Conservation (phyloP, 192 early-diverging fungal species). For the Coemansia brasiliensis region DNA sequence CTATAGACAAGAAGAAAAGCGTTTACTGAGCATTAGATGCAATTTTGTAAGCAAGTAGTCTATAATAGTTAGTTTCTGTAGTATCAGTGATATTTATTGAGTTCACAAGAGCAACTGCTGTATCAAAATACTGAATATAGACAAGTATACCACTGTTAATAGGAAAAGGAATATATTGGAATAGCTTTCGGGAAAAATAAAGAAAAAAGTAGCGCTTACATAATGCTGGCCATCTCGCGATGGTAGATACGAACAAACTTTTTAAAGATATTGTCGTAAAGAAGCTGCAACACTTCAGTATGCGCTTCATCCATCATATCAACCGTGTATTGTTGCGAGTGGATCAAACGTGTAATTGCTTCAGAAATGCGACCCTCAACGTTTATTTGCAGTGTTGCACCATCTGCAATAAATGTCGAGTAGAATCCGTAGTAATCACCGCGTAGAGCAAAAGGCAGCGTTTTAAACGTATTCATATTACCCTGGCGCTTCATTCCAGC, state of each 20-base stretch:
- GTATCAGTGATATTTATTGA: too few species aligned
- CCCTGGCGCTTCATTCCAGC: slow-evolving; percentile 44
- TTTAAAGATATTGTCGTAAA: slow-evolving; percentile 59
- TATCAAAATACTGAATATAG: slow-evolving; percentile 11
- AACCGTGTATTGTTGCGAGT: slow-evolving; percentile 53
- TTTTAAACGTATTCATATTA: slow-evolving; percentile 52
- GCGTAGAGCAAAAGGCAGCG: slow-evolving; percentile 53
- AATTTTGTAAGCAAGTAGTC: too few species aligned
- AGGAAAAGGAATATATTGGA: too few species aligned
- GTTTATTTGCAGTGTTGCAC: slow-evolving; percentile 53
- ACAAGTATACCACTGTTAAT: slow-evolving; percentile 60
- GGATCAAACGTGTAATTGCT: slow-evolving; percentile 46
- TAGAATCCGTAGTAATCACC: slow-evolving; percentile 58
- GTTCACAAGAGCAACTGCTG: too few species aligned
- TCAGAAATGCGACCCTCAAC: slow-evolving; percentile 50
- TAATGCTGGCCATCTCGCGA: slow-evolving; percentile 47
- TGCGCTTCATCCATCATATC: slow-evolving; percentile 60
- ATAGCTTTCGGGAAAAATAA: not conserved
- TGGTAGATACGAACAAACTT: slow-evolving; percentile 56
- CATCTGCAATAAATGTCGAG: slow-evolving; percentile 54
- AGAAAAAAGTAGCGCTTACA: slow-evolving; percentile 18
- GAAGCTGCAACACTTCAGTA: slow-evolving; percentile 56
- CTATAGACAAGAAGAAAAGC: too few species aligned
- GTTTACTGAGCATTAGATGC: too few species aligned
- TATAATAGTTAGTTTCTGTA: too few species aligned